phyloP scores from a whole-genome alignment of 768 basidiomycete genomes.

The Rubroboletus satanas region DNA sequence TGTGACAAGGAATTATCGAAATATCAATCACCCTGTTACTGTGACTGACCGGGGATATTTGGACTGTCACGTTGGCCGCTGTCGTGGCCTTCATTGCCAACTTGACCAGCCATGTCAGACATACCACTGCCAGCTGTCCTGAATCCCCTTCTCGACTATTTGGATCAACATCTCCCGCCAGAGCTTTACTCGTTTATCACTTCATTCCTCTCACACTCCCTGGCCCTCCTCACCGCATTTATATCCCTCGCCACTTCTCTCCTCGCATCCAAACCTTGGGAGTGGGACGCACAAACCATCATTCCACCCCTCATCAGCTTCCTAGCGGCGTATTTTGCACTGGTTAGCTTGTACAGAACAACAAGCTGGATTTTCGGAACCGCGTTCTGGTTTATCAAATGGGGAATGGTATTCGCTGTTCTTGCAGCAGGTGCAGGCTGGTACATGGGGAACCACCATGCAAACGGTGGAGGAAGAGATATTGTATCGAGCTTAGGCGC shows the following conservation, averaged over 20 bases:
- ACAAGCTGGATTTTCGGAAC: slow-evolving; percentile 70
- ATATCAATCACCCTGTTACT: slow-evolving; percentile 1
- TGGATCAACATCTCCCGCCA: slow-evolving; percentile 52
- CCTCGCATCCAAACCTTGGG: slow-evolving; percentile 46
- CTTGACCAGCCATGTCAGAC: slow-evolving; percentile 23
- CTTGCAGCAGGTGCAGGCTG: slow-evolving; percentile 55
- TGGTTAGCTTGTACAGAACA: slow-evolving; percentile 76
- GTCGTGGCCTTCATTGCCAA: slow-evolving; percentile 18
- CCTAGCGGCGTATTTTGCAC: slow-evolving; percentile 68
- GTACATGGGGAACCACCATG: slow-evolving; percentile 43
- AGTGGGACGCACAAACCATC: slow-evolving; percentile 65
- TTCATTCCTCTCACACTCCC: slow-evolving; percentile 47
- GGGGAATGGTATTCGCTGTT: slow-evolving; percentile 59
- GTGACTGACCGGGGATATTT: slow-evolving; percentile 14
- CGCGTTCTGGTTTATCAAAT: slow-evolving; percentile 69
- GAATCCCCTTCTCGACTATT: slow-evolving; percentile 50
- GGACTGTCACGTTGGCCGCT: slow-evolving; percentile 15
- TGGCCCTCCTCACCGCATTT: slow-evolving; percentile 49
- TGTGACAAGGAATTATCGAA: slow-evolving; percentile 15
- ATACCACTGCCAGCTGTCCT: slow-evolving; percentile 45
- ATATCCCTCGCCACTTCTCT: slow-evolving; percentile 47
- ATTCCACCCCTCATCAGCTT: slow-evolving; percentile 73
- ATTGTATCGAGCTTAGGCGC: slow-evolving; percentile 39
- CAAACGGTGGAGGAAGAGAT: slow-evolving; percentile 31
- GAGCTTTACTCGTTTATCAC: slow-evolving; percentile 51